phyloP scores from a whole-genome alignment of 73 alveolate species.

The Paramecium biaurelia region DNA sequence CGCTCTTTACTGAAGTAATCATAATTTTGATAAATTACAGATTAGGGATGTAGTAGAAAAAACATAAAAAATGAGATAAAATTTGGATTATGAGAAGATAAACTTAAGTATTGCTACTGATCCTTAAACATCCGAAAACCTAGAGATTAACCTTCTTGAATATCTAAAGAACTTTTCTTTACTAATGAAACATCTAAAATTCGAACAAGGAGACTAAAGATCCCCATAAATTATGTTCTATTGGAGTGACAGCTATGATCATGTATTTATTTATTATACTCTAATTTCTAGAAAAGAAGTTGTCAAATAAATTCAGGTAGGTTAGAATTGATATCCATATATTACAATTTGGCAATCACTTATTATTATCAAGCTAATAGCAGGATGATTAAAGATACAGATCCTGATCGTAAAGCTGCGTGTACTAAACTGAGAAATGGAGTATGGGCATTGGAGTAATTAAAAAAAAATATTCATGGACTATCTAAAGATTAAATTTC shows the following conservation, averaged over 20 bases:
- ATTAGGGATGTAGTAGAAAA: background rate
- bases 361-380: background rate
- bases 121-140: background rate
- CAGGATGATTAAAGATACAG: background rate
- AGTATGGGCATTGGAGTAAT: conserved; percentile 7
- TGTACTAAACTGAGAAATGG: conserved; percentile 29
- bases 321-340: background rate
- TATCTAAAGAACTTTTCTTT: background rate
- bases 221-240: background rate
- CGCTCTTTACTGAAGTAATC: background rate
- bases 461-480: background rate
- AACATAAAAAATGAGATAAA: background rate
- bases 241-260: conserved; percentile 45
- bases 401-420: conserved; percentile 11
- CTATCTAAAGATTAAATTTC: background rate
- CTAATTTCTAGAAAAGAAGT: background rate
- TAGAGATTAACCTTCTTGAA: background rate
- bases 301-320: background rate
- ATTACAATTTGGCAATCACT: background rate
- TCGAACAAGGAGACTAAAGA: conserved; percentile 17
- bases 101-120: conserved; percentile 21
- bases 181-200: background rate
- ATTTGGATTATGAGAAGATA: conserved; percentile 13
- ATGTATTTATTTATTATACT: background rate
- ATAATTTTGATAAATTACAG: background rate